These are phyloP conservation scores for Pythium guiyangense DNA, from an alignment of 352 stramenopile species.

Conservation along the genomic window DNA sequence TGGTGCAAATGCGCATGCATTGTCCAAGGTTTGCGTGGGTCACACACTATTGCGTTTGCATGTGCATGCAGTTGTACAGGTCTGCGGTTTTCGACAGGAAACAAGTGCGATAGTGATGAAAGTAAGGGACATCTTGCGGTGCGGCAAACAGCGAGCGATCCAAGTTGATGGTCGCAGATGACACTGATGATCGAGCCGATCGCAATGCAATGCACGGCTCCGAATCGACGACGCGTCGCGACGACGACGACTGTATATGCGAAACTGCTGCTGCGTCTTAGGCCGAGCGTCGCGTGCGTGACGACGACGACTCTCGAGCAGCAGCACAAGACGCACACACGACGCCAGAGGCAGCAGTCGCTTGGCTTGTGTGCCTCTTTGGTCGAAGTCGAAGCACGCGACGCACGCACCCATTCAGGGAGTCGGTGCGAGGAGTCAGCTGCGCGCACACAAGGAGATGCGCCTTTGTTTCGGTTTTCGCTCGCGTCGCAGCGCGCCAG, in stretches of 20 bases:
- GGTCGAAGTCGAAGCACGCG: neutral
- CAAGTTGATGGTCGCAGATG: no score
- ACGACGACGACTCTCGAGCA: no score
- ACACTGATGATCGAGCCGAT: no score
- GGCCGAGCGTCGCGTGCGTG: no score
- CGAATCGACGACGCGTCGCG: no score
- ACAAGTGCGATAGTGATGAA: no score
- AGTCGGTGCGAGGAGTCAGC: constrained; percentile 10
- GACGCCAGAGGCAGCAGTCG: neutral
- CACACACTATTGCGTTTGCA: neutral
- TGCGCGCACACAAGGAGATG: neutral
- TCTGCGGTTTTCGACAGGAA: neutral
- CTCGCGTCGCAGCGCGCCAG: neutral
- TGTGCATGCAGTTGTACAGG: neutral
- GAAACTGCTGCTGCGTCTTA: no score
- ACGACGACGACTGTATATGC: no score
- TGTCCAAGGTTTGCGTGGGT: neutral
- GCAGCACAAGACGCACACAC: no score
- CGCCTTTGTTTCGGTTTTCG: neutral
- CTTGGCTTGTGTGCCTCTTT: neutral
- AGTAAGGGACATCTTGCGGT: no score
- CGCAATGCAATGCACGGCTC: no score
- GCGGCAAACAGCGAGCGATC: no score
- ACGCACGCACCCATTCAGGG: neutral
- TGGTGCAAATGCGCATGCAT: constrained; percentile 6